A percentile compares a stretch with the other conserved stretches of the same genome.
Evolutionary conservation across 83 land plant genomes (phyloP).

Genomic region (Picea engelmannii): DNA sequence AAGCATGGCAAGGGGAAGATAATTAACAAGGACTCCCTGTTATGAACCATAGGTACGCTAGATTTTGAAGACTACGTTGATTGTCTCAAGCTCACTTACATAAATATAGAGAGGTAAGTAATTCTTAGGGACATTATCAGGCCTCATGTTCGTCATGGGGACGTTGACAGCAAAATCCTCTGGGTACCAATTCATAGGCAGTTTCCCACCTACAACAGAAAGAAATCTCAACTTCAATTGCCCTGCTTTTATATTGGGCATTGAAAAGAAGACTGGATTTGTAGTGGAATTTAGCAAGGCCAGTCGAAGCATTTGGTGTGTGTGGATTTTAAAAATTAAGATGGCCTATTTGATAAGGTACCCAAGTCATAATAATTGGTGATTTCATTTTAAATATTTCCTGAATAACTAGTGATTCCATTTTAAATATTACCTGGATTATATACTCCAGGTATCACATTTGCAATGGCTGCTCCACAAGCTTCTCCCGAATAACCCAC

Average conservation of each 20-base stretch:
- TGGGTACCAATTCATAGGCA: slow-evolving; percentile 31
- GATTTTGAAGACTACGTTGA: too few relatives aligned
- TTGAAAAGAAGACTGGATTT: neutral
- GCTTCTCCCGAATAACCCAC: slow-evolving; percentile 56
- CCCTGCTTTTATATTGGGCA: neutral
- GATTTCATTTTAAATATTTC: neutral
- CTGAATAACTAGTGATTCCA: slow-evolving; percentile 12
- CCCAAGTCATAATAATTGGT: neutral
- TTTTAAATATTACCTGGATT: slow-evolving; percentile 26
- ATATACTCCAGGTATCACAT: slow-evolving; percentile 41
- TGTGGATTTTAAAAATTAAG: too few relatives aligned
- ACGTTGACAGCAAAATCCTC: slow-evolving; percentile 17
- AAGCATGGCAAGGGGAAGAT: too few relatives aligned
- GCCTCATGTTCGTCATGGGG: slow-evolving; percentile 41
- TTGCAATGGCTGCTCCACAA: slow-evolving; percentile 48
- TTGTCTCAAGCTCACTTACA: too few relatives aligned
- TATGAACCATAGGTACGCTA: too few relatives aligned
- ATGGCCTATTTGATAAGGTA: neutral
- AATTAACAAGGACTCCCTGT: too few relatives aligned
- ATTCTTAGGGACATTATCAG: neutral
- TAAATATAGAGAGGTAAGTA: too few relatives aligned
- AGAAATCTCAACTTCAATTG: neutral
- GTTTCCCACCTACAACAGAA: slow-evolving; percentile 19
- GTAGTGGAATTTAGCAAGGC: neutral
- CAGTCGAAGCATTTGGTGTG: too few relatives aligned